phyloP scores from a whole-genome alignment of 805 yeast genomes.

The Limtongia smithiae region DNA sequence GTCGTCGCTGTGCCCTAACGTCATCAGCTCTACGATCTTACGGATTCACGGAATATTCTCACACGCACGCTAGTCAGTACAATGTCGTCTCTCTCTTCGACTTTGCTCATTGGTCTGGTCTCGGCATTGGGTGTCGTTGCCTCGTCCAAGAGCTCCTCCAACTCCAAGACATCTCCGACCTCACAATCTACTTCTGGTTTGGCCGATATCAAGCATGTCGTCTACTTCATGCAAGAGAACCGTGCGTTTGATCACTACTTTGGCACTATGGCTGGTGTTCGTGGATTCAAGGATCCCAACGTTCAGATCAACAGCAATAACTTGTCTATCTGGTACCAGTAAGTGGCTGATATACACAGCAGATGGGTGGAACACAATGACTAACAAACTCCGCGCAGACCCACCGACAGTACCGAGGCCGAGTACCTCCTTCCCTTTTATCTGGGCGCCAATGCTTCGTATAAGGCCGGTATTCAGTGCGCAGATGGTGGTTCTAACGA shows the following conservation, averaged over 20 bases:
- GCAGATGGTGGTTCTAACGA: constrained; percentile 32
- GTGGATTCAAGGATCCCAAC: constrained; percentile 34
- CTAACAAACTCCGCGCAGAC: constrained; percentile 4
- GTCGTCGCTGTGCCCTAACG: too few species aligned
- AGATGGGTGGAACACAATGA: neutral
- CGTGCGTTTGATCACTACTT: constrained; percentile 34
- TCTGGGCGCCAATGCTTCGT: constrained; percentile 24
- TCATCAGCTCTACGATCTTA: too few species aligned
- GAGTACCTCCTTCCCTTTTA: constrained; percentile 31
- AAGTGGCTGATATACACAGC: neutral
- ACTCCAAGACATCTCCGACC: neutral
- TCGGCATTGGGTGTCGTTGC: too few species aligned
- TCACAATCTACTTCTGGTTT: constrained; percentile 5
- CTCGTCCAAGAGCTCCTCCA: neutral
- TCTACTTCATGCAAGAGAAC: constrained; percentile 34
- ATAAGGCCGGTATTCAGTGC: constrained; percentile 31
- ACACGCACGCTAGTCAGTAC: too few species aligned
- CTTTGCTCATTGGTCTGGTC: too few species aligned
- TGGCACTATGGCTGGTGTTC: constrained; percentile 34
- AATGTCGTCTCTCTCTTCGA: too few species aligned
- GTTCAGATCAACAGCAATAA: constrained; percentile 17
- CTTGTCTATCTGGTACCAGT: constrained; percentile 18
- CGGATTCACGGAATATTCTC: too few species aligned
- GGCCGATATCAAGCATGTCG: constrained; percentile 26
- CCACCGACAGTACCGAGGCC: constrained; percentile 6